Evolutionary conservation across 2,329 filamentous ascomycete species (phyloP).

Genomic region (Beauveria rudraprayagi): DNA sequence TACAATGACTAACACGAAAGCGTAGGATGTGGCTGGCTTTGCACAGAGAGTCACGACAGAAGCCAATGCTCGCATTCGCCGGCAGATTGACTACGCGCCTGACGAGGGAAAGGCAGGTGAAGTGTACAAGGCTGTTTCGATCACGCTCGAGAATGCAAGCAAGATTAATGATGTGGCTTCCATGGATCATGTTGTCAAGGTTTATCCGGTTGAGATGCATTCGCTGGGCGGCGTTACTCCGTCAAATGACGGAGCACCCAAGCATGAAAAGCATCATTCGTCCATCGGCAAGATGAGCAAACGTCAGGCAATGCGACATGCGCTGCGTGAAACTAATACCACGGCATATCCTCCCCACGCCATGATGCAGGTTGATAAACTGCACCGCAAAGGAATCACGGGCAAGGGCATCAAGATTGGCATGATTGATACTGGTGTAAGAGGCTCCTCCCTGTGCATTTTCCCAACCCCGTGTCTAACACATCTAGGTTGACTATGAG

Average conservation of each 20-base stretch:
- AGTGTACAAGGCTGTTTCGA: constrained; percentile 47
- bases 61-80: constrained; percentile 36
- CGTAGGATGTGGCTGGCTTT: not conserved
- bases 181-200: constrained; percentile 37
- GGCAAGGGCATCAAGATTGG: not conserved
- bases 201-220: constrained; percentile 36
- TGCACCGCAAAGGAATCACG: not conserved
- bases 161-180: constrained; percentile 34
- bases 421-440: not conserved
- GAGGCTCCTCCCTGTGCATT: not conserved
- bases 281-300: not conserved
- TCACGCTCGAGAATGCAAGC: constrained; percentile 35
- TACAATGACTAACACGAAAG: not conserved
- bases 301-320: constrained; percentile 16
- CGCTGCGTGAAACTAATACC: constrained; percentile 28
- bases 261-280: constrained; percentile 6
- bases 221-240: constrained; percentile 34
- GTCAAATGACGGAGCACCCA: constrained; percentile 36
- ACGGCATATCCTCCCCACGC: not conserved
- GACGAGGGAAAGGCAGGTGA: constrained; percentile 16
- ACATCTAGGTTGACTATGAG: constrained; percentile 30
- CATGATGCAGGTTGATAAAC: not conserved
- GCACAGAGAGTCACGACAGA: not conserved
- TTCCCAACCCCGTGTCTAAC: not conserved
- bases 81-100: constrained; percentile 35